Evolutionary conservation across 805 yeast genomes (phyloP).

Genomic region (Lachancea waltii): DNA sequence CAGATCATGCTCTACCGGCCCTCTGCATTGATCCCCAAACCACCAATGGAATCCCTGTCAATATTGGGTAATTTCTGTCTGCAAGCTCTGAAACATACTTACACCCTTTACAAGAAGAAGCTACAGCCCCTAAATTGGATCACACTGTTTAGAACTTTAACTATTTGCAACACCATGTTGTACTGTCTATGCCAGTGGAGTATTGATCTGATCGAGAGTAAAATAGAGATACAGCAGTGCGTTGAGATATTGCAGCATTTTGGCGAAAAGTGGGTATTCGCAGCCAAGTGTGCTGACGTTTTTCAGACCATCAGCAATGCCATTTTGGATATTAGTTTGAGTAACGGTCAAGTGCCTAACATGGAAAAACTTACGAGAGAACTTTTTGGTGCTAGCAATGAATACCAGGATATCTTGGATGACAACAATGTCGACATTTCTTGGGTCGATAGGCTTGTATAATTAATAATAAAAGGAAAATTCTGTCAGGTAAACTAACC

Average conservation of each 20-base stretch:
- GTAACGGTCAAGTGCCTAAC: slow-evolving; percentile 35
- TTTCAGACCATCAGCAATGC: slow-evolving; percentile 40
- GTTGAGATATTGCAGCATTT: slow-evolving; percentile 42
- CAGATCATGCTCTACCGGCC: slow-evolving; percentile 45
- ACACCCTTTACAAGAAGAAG: slow-evolving; percentile 39
- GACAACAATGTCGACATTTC: slow-evolving; percentile 42
- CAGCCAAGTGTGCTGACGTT: slow-evolving; percentile 39
- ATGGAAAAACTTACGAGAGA: slow-evolving; percentile 38
- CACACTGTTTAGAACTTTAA: slow-evolving; percentile 40
- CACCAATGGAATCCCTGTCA: slow-evolving; percentile 36
- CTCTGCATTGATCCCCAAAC: slow-evolving; percentile 42
- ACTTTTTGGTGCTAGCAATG: slow-evolving; percentile 39
- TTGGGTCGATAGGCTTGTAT: slow-evolving; percentile 30
- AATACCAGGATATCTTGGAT: slow-evolving; percentile 41
- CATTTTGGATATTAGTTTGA: slow-evolving; percentile 39
- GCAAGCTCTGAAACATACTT: slow-evolving; percentile 41
- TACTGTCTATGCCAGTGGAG: slow-evolving; percentile 43
- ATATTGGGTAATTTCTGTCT: slow-evolving; percentile 41
- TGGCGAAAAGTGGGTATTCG: slow-evolving; percentile 42
- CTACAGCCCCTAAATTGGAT: slow-evolving; percentile 46
- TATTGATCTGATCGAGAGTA: slow-evolving; percentile 40
- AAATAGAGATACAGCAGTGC: slow-evolving; percentile 41
- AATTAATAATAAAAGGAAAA: not conserved
- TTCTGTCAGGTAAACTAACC: not conserved
- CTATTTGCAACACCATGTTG: slow-evolving; percentile 42